These are phyloP conservation scores for Begonia loranthoides DNA, from an alignment of 306 rosid species.

Conservation along the genomic window DNA sequence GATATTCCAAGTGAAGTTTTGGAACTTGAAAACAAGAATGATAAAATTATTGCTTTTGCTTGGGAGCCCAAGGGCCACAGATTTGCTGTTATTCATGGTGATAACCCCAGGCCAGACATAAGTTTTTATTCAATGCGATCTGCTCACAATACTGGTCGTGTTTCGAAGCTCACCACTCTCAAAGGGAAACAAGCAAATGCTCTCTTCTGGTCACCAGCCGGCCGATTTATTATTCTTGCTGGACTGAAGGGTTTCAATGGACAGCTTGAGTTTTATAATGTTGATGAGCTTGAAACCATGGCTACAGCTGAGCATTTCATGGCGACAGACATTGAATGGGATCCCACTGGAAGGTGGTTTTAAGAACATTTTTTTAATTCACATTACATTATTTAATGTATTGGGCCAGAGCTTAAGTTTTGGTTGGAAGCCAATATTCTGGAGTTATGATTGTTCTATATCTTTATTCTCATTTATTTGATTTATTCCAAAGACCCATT, in stretches of 20 bases:
- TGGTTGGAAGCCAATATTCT: not conserved
- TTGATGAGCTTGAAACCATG: constrained; percentile 13
- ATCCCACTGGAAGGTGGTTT: constrained; percentile 20
- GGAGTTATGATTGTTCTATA: not conserved
- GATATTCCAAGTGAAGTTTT: constrained; percentile 79
- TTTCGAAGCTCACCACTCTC: constrained; percentile 63
- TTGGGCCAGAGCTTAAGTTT: not conserved
- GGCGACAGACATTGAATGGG: constrained; percentile 6
- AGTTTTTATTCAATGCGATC: constrained; percentile 63
- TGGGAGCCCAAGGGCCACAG: constrained; percentile 93
- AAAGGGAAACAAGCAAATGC: constrained; percentile 84
- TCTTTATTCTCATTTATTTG: not conserved
- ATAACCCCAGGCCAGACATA: constrained; percentile 64
- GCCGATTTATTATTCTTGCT: constrained; percentile 59
- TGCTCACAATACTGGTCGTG: constrained; percentile 47
- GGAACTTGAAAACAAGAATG: constrained; percentile 83
- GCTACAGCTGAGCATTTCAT: not conserved
- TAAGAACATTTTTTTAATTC: not conserved
- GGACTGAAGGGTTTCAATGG: constrained; percentile 73
- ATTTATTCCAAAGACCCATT: no score
- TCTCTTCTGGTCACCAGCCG: constrained; percentile 77
- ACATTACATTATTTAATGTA: not conserved
- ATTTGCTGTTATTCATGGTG: constrained; percentile 74
- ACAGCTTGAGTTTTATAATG: constrained; percentile 25
- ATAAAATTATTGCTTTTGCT: constrained; percentile 76